Conservation (phyloP, 2,329 filamentous ascomycete species). For the Zymoseptoria pseudotritici region DNA sequence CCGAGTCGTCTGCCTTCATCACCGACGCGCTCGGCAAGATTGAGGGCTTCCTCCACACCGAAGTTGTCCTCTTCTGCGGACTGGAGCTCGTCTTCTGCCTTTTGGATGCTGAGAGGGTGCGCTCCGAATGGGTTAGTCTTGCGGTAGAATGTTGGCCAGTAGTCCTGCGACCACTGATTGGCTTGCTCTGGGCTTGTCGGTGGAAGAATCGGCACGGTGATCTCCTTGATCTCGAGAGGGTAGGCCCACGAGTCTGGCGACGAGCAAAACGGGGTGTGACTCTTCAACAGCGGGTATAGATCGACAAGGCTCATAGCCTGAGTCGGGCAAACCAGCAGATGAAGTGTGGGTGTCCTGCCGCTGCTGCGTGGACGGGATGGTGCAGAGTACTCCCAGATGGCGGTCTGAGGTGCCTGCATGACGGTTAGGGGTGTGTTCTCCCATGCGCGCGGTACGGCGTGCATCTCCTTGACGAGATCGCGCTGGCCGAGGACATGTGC, state of each 20-base stretch:
- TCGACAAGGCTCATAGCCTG: slow-evolving; percentile 47
- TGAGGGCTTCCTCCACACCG: slow-evolving; percentile 53
- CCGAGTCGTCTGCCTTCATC: slow-evolving; percentile 50
- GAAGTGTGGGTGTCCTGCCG: slow-evolving; percentile 33
- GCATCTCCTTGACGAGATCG: slow-evolving; percentile 28
- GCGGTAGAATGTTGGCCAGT: slow-evolving; percentile 80
- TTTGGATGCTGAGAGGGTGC: slow-evolving; percentile 66
- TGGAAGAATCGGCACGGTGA: slow-evolving; percentile 63
- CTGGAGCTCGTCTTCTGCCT: slow-evolving; percentile 62
- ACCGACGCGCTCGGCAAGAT: slow-evolving; percentile 59
- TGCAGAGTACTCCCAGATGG: slow-evolving; percentile 48
- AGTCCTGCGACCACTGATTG: slow-evolving; percentile 63
- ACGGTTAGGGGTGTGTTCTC: slow-evolving; percentile 22
- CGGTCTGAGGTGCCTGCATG: slow-evolving; percentile 24
- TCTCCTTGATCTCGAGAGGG: slow-evolving; percentile 50
- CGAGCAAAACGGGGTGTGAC: slow-evolving; percentile 35
- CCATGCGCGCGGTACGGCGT: slow-evolving; percentile 27
- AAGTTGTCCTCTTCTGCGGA: slow-evolving; percentile 27
- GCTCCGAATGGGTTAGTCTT: slow-evolving; percentile 83
- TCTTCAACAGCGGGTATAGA: slow-evolving; percentile 37
- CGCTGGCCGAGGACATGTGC: slow-evolving; percentile 27
- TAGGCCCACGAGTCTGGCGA: slow-evolving; percentile 30
- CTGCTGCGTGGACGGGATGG: slow-evolving; percentile 52
- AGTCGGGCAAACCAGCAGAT: slow-evolving; percentile 47
- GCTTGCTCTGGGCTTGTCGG: slow-evolving; percentile 72